Conservation (phyloP, 352 stramenopile genomes). For the Halophytophthora polymorphica region DNA sequence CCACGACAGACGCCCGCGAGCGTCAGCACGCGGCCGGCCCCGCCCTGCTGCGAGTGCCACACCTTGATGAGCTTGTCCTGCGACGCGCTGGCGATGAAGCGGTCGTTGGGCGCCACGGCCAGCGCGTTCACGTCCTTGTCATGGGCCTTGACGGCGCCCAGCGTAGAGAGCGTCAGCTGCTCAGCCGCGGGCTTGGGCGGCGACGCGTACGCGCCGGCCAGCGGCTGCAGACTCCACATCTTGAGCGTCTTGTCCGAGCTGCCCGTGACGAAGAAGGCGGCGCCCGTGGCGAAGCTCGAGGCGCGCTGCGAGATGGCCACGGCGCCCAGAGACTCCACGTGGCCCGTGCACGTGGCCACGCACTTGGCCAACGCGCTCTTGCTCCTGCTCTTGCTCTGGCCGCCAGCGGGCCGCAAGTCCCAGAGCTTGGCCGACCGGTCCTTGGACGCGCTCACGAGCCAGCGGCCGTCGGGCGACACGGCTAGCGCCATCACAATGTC, state of each 20-base stretch:
- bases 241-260: constrained; percentile 98
- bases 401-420: constrained; percentile 56
- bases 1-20: constrained; percentile 92
- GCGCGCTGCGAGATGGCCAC: constrained; percentile 91
- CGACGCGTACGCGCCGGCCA: constrained; percentile 39
- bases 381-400: constrained; percentile 30
- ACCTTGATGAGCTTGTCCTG: constrained; percentile 99
- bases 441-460: constrained; percentile 93
- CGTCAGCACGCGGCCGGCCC: constrained; percentile 69
- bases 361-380: constrained; percentile 53
- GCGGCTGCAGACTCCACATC: constrained; percentile 92
- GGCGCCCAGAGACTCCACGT: constrained; percentile 94
- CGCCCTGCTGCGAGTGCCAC: constrained; percentile 82
- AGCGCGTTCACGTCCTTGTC: constrained; percentile 97
- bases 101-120: constrained; percentile 96
- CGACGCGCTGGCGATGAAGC: constrained; percentile 94
- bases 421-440: constrained; percentile 93
- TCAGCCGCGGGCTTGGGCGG: constrained; percentile 27
- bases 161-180: constrained; percentile 50
- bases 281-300: constrained; percentile 63
- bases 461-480: constrained; percentile 84
- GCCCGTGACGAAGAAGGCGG: constrained; percentile 95
- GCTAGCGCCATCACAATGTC: constrained; percentile 97
- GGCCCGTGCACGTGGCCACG: constrained; percentile 87
- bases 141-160: constrained; percentile 83